Evolutionary conservation across 306 rosid genomes (phyloP).

Genomic region (Vicia sativa): DNA sequence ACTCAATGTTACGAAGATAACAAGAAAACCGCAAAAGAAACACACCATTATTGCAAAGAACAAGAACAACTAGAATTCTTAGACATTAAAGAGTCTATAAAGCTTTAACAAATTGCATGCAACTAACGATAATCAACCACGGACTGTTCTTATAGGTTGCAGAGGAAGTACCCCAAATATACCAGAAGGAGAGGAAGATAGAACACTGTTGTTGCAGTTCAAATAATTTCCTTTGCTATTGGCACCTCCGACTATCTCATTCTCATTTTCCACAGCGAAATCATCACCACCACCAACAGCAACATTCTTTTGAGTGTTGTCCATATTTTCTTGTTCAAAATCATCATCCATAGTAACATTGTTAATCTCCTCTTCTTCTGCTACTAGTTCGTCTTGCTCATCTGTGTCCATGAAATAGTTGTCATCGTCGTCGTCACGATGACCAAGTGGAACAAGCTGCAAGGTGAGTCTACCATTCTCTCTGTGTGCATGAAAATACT

Average conservation of each 20-base stretch:
- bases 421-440: background rate
- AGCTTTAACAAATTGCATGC: background rate
- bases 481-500: constrained; percentile 62
- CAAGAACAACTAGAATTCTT: background rate
- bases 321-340: constrained; percentile 7
- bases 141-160: constrained; percentile 52
- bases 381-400: background rate
- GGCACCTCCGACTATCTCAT: background rate
- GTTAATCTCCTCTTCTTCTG: background rate
- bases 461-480: constrained; percentile 75
- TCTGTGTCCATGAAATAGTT: background rate
- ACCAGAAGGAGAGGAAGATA: constrained; percentile 28
- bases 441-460: constrained; percentile 56
- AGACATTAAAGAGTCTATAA: background rate
- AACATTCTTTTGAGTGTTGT: background rate
- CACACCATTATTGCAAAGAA: background rate
- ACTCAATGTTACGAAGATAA: too few species aligned
- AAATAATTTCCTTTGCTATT: constrained; percentile 32
- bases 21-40: too few species aligned
- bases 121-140: constrained; percentile 29
- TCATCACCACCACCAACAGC: background rate
- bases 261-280: background rate
- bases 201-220: constrained; percentile 26
- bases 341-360: background rate
- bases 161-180: constrained; percentile 45